Percentiles rank a stretch among this genome's conserved stretches.
phyloP scores from a whole-genome alignment of 371 early-diverging fungal species.

The Mortierella sp. region DNA sequence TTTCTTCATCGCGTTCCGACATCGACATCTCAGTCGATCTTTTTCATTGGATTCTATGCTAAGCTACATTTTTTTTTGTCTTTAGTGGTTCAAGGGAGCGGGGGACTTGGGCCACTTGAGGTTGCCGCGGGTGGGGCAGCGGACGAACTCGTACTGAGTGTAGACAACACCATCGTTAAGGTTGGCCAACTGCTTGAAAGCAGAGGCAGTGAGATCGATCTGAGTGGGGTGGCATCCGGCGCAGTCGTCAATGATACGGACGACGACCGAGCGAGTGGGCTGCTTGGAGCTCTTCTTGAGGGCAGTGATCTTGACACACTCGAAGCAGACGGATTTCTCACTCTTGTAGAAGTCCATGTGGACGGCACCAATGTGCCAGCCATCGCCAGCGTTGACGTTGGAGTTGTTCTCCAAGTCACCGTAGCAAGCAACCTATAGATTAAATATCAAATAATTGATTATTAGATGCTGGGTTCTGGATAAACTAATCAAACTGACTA shows the following conservation, averaged over 20 bases:
- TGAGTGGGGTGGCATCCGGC: constrained; percentile 40
- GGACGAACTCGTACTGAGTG: constrained; percentile 30
- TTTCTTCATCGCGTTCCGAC: neutral
- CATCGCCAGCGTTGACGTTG: constrained; percentile 42
- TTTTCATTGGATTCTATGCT: neutral
- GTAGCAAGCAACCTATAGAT: constrained; percentile 42
- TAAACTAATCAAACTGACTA: neutral
- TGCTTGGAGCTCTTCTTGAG: too few relatives aligned
- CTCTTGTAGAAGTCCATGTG: constrained; percentile 26
- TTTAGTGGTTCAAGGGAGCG: constrained; percentile 11
- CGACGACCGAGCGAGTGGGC: constrained; percentile 24
- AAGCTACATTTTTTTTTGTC: neutral
- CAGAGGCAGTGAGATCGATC: constrained; percentile 49
- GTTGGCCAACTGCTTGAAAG: constrained; percentile 53
- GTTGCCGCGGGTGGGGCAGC: constrained; percentile 27
- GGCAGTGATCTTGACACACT: constrained; percentile 46
- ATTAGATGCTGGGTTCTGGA: neutral
- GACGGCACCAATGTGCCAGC: constrained; percentile 54
- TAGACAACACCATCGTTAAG: constrained; percentile 39
- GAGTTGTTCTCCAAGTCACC: constrained; percentile 43
- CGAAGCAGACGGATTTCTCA: constrained; percentile 43
- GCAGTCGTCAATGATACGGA: constrained; percentile 53
- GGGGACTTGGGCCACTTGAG: constrained; percentile 54
- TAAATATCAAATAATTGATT: neutral
- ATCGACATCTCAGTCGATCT: neutral